phyloP scores from a whole-genome alignment of 179 eudicot species.

The Heliamphora pulchella region DNA sequence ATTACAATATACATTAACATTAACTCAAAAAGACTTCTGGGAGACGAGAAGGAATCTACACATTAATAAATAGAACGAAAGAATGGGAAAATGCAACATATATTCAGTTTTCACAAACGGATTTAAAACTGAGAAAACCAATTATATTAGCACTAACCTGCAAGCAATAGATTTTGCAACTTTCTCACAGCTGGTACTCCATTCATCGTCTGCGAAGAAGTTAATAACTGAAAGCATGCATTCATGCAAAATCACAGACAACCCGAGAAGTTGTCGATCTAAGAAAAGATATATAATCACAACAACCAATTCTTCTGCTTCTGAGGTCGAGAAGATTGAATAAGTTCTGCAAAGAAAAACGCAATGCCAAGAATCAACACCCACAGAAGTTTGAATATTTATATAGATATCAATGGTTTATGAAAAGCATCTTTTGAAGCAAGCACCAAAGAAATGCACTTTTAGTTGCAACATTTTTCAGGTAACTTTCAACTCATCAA shows the following conservation, averaged over 20 bases:
- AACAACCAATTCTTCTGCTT: slow-evolving; percentile 54
- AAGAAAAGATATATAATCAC: slow-evolving; percentile 47
- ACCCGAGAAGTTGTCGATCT: slow-evolving; percentile 58
- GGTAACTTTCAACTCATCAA: slow-evolving; percentile 2
- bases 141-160: slow-evolving; percentile 35
- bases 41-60: not conserved
- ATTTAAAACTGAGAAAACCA: not conserved
- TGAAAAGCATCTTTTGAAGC: not conserved
- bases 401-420: not conserved
- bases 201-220: slow-evolving; percentile 55
- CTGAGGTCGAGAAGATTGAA: slow-evolving; percentile 40
- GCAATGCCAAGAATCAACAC: slow-evolving; percentile 6
- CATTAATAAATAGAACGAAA: not conserved
- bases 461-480: not conserved
- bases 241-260: slow-evolving; percentile 37
- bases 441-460: not conserved
- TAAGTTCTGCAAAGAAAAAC: slow-evolving; percentile 40
- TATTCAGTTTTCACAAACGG: not conserved
- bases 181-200: slow-evolving; percentile 51
- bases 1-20: not conserved
- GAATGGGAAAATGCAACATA: not conserved
- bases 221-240: slow-evolving; percentile 46
- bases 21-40: not conserved
- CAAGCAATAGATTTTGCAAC: slow-evolving; percentile 46
- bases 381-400: not conserved